A percentile compares a stretch with the other conserved stretches of the same genome.
These are phyloP conservation scores for Stephanodiscus minutulus DNA, from an alignment of 108 stramenopile species.

Conservation along the genomic window DNA sequence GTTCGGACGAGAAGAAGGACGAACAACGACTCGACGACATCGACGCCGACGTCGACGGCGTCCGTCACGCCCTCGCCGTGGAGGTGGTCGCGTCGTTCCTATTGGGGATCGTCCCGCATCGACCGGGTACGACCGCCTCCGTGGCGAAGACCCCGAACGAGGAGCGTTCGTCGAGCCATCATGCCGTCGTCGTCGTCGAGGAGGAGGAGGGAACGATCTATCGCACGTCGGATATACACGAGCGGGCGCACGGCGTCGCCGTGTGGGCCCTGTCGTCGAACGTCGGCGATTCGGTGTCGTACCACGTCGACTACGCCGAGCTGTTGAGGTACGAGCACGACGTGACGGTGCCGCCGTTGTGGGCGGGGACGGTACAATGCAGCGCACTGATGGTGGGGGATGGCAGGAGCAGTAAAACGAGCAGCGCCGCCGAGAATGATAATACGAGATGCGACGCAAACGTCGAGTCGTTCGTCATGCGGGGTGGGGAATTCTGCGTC, in stretches of 20 bases:
- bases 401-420: conserved; percentile 31
- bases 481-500: conserved; percentile 75
- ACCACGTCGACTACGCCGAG: conserved; percentile 89
- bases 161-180: too few species aligned
- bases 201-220: conserved; percentile 3
- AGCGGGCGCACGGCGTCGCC: conserved; percentile 65
- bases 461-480: conserved; percentile 31
- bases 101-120: conserved; percentile 23
- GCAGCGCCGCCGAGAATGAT: too few species aligned
- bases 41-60: conserved; percentile 15
- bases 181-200: conserved; percentile 1
- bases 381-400: conserved; percentile 24
- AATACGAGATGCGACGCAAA: background rate
- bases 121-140: conserved; percentile 8
- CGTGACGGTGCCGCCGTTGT: conserved; percentile 75
- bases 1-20: conserved; percentile 3
- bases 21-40: background rate
- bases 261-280: conserved; percentile 72
- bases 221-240: background rate
- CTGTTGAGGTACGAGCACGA: conserved; percentile 76
- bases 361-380: conserved; percentile 83
- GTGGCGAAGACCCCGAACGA: too few species aligned
- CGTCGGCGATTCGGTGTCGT: conserved; percentile 61
- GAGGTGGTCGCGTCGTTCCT: conserved; percentile 50
- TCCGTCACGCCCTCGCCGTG: conserved; percentile 46